Conservation (phyloP, 1,284 basidiomycete species). For the Rugiboletus extremiorientalis region DNA sequence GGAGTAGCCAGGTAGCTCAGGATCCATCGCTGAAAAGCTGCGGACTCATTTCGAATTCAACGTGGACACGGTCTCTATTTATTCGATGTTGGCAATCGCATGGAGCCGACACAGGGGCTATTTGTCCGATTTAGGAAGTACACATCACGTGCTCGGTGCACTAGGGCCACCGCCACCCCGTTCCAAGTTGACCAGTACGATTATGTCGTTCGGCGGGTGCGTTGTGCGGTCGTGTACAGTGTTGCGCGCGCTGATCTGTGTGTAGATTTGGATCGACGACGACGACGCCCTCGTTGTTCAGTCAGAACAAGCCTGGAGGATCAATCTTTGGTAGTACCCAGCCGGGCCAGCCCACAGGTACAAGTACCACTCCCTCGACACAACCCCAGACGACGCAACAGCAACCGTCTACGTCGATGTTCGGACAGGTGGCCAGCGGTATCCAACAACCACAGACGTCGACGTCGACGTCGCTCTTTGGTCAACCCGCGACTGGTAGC, state of each 20-base stretch:
- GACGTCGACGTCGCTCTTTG: slow-evolving; percentile 10
- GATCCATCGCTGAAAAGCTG: background rate
- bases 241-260: slow-evolving; percentile 7
- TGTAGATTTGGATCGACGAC: slow-evolving; percentile 22
- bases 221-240: slow-evolving; percentile 1
- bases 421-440: slow-evolving; percentile 32
- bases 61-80: background rate
- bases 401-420: slow-evolving; percentile 33
- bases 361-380: slow-evolving; percentile 28
- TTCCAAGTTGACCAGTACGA: background rate
- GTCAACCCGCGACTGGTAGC: slow-evolving; percentile 23
- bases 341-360: slow-evolving; percentile 24
- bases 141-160: slow-evolving; percentile 13
- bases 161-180: too few relatives aligned
- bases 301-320: slow-evolving; percentile 32
- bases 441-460: slow-evolving; percentile 17
- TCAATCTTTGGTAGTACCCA: slow-evolving; percentile 36
- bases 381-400: slow-evolving; percentile 29
- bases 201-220: slow-evolving; percentile 24
- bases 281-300: slow-evolving; percentile 34
- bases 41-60: background rate
- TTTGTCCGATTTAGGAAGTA: background rate
- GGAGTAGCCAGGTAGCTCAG: slow-evolving; percentile 20
- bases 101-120: slow-evolving; percentile 14
- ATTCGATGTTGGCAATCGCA: background rate